These are phyloP conservation scores for Davidsoniella neocaledoniae DNA, from an alignment of 2,329 filamentous ascomycete species.

Conservation along the genomic window DNA sequence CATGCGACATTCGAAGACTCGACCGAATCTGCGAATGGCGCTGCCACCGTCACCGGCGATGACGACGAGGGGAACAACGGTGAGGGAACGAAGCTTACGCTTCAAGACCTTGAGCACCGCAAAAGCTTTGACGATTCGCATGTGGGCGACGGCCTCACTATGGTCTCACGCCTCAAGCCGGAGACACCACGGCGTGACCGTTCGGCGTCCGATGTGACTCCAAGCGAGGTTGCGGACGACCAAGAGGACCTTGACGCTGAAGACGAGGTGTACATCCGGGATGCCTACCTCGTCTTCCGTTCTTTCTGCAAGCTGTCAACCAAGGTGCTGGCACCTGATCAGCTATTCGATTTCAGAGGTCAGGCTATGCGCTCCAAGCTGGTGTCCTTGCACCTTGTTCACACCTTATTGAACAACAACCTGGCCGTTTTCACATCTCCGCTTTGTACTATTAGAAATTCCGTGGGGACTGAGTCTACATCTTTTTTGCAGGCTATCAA, in stretches of 20 bases:
- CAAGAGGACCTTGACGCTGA: constrained; percentile 50
- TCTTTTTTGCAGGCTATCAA: constrained; percentile 90
- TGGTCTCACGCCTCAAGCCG: constrained; percentile 45
- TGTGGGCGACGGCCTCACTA: constrained; percentile 48
- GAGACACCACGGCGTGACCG: constrained; percentile 22
- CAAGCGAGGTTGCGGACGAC: constrained; percentile 38
- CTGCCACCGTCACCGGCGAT: constrained; percentile 22
- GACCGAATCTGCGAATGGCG: constrained; percentile 22
- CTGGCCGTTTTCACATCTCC: constrained; percentile 81
- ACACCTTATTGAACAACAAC: constrained; percentile 89
- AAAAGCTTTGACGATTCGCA: constrained; percentile 55
- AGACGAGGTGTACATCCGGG: constrained; percentile 92
- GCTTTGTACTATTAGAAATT: constrained; percentile 79
- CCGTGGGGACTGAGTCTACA: constrained; percentile 72
- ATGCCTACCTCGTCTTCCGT: constrained; percentile 91
- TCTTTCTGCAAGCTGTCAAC: constrained; percentile 97
- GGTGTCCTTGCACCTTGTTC: constrained; percentile 85
- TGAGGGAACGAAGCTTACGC: constrained; percentile 36
- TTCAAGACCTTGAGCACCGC: constrained; percentile 49
- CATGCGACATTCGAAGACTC: constrained; percentile 28
- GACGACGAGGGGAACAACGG: constrained; percentile 23
- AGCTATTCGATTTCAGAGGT: constrained; percentile 80
- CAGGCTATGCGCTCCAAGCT: constrained; percentile 97
- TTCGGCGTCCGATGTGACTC: constrained; percentile 37
- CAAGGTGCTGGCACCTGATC: constrained; percentile 74